A percentile compares a stretch with the other conserved stretches of the same genome.
These are phyloP conservation scores for Artemisia annua DNA, from an alignment of 129 eudicot species.

Conservation along the genomic window DNA sequence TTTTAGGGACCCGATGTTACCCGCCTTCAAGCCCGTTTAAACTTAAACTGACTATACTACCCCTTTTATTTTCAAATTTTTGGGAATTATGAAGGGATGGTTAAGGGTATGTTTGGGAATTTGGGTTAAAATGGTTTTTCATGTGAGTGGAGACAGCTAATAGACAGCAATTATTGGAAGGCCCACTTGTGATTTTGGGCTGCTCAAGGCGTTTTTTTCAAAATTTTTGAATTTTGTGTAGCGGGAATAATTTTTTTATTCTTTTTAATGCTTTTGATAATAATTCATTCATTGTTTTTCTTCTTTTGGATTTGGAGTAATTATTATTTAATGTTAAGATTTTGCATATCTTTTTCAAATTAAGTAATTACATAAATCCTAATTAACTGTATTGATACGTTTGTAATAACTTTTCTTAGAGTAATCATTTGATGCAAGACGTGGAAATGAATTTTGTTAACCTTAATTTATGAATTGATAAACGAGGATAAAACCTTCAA, in stretches of 20 bases:
- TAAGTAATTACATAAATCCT: background rate
- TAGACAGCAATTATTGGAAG: slow-evolving; percentile 26
- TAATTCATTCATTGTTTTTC: slow-evolving; percentile 9
- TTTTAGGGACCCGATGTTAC: slow-evolving; percentile 41
- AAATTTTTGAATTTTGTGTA: slow-evolving; percentile 18
- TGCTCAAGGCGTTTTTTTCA: slow-evolving; percentile 26
- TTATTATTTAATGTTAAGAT: background rate
- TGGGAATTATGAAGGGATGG: background rate
- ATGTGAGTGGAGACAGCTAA: slow-evolving; percentile 33
- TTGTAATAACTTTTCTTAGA: background rate
- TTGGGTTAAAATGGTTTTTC: slow-evolving; percentile 9
- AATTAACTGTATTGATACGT: background rate
- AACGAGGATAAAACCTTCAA: too few relatives aligned
- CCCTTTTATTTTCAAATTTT: slow-evolving; percentile 15
- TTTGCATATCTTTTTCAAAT: background rate
- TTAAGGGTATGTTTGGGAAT: slow-evolving; percentile 29
- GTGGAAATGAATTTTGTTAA: too few relatives aligned
- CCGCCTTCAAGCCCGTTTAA: slow-evolving; percentile 40
- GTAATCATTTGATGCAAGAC: too few relatives aligned
- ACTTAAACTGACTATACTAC: slow-evolving; percentile 15
- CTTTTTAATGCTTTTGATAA: background rate
- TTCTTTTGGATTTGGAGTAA: background rate
- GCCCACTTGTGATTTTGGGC: slow-evolving; percentile 34
- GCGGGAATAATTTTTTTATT: slow-evolving; percentile 20
- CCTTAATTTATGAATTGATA: too few relatives aligned